Base-by-base conservation (phyloP, 2,329 filamentous ascomycete species). In the Colletotrichum orbiculare region DNA sequence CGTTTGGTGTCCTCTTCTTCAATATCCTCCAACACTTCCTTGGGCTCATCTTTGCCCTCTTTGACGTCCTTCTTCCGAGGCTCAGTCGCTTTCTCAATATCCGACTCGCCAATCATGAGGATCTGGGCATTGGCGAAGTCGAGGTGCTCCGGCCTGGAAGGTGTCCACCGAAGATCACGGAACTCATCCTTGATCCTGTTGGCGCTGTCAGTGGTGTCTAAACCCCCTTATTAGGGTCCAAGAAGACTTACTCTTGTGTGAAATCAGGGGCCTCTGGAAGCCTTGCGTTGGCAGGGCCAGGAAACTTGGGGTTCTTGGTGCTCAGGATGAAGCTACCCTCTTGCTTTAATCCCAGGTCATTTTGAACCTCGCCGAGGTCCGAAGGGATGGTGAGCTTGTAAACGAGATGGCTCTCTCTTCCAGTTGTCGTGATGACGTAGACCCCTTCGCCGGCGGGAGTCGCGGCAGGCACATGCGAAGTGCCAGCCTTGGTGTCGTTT, bases 381-480 rank as follows among this genome's bases (percentile, higher is more conserved):
- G 85, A 79, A 0, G 93, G 93, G 35, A 95, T 83, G 0, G 92
- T 97, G 52, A 94, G 79, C 64, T 94, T 85, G 72, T 97, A 97
- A 1, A 86, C 91, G 8, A 97, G 81, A 71, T 97, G 93, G 2
- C 89, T 92, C 52, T 91, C 87, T 0, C 89, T 82, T 1, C 88
- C 88, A 0, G 90, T 92, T 2, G 85, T 87, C 0, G 90, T 93
- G 56, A 97, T 89, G 0, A 90, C 91, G 71, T 97, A 97, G 0
- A 97, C 88, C 1, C 94, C 94, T 75, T 97, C 93, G 0, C 89
- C 94, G n/a, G 94, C 83, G 0, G 92, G 91, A 0, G 86, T 89
- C 1, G 91, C 90, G 1, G 91, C 87, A 0, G 92, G 89, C 0
- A 82, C 84, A 54, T 90, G 88, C 11, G 91, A 86, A 12, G 85